Percentiles rank a stretch among this genome's conserved stretches.
These are phyloP conservation scores for Neurospora crassa DNA, from an alignment of 2,329 filamentous ascomycete species.

Conservation along the genomic window DNA sequence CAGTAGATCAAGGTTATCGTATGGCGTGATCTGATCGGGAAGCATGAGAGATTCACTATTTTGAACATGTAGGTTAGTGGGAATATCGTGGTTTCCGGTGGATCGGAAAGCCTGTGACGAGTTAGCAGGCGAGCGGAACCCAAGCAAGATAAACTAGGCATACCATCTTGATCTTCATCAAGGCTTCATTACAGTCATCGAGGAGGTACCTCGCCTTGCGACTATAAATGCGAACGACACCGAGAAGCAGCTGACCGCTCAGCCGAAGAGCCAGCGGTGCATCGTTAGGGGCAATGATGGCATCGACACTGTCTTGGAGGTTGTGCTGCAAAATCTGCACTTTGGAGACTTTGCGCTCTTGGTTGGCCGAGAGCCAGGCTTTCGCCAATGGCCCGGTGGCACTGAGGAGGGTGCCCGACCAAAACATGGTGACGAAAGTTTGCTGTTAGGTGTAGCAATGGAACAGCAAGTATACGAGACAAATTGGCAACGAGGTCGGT, in stretches of 20 bases:
- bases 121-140: conserved; percentile 22
- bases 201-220: conserved; percentile 92
- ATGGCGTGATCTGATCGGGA: conserved; percentile 85
- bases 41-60: conserved; percentile 81
- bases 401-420: conserved; percentile 88
- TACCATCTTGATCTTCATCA: conserved; percentile 99
- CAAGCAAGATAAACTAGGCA: conserved; percentile 16
- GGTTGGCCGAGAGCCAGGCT: conserved; percentile 95
- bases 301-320: conserved; percentile 87
- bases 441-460: conserved; percentile 10
- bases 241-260: conserved; percentile 86
- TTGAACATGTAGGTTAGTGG: conserved; percentile 68
- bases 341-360: conserved; percentile 97
- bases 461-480: conserved; percentile 9
- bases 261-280: conserved; percentile 91
- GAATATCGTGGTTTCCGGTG: conserved; percentile 88
- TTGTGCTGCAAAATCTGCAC: conserved; percentile 91
- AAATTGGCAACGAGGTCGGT: conserved; percentile 13
- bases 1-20: conserved; percentile 67
- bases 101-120: conserved; percentile 74
- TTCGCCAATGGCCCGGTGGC: conserved; percentile 95
- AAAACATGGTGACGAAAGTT: conserved; percentile 66
- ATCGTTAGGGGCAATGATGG: conserved; percentile 86
- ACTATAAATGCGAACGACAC: conserved; percentile 95
- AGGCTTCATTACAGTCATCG: conserved; percentile 93